Base-by-base conservation (phyloP, 352 stramenopile genomes). In the Globisporangium parvum region DNA sequence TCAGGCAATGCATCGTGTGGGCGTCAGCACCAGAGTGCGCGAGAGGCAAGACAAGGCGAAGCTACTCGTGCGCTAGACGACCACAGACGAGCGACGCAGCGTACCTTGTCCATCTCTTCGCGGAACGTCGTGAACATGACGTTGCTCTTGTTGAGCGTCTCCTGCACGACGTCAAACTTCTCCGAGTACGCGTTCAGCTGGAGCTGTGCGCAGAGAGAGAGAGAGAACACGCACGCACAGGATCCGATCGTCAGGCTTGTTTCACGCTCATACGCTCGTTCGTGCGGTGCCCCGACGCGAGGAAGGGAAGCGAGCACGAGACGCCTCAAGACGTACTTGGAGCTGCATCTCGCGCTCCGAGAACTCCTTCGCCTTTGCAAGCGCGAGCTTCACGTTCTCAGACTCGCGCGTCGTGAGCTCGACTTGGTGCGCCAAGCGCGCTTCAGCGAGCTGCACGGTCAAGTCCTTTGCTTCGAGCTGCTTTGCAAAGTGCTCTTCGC, bases 101-200 rank as follows among this genome's bases (percentile, higher is more conserved):
- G 11, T 33, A 75, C 75, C 73, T 93, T 93, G 59, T 91, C 80
- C 68, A 95, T 93, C 51, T 95, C 85, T n/a, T 83, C 65, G 23
- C 85, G 82, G 60, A 93, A 88, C 4, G 75, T 88, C 6, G 69
- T 70, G 51, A 95, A 95, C 80, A 95, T 88, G 35, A 87, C 68
- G 54, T 95, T 92, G 66, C 82, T 95, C 57, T 93, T 91, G 18
- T 71, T 76, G 11, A 95, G 72, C 10, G 82, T 95, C 45, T 95
- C 80, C 60, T 95, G 82, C 8, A 93, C 82, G 10, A 85, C 68
- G 37, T 91, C 80, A 51, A 93, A 93, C 65, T 93, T 93, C 40
- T 92, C 80, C 24, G 79, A 91, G 70, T 95, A 95, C 28, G 79
- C 75, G 51, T 77, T 86, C 24, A 95, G 59, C 67, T 95, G 82